Percentiles rank a stretch among this genome's conserved stretches.
Conservation (phyloP, 768 basidiomycete genomes). For the Pleurotus salmoneostramineus region DNA sequence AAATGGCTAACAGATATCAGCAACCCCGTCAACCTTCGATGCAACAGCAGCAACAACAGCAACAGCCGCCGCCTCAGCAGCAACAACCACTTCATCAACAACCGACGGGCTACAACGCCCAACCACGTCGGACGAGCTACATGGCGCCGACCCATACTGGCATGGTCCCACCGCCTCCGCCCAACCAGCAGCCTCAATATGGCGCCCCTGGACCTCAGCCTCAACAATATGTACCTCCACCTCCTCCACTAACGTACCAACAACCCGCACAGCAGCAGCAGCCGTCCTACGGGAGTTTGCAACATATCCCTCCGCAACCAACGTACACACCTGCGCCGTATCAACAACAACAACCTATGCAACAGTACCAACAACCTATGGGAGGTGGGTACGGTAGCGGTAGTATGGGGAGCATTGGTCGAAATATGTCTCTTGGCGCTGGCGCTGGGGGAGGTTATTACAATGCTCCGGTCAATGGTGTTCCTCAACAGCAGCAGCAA, state of each 20-base stretch:
- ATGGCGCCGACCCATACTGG: slow-evolving; percentile 20
- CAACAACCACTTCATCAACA: slow-evolving; percentile 25
- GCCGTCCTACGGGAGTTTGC: slow-evolving; percentile 15
- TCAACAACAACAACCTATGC: slow-evolving; percentile 16
- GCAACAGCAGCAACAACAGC: slow-evolving; percentile 33
- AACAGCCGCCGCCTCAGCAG: slow-evolving; percentile 17
- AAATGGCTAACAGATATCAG: slow-evolving; percentile 62
- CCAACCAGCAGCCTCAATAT: slow-evolving; percentile 27
- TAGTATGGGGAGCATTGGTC: background rate
- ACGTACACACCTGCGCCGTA: slow-evolving; percentile 16
- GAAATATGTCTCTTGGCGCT: slow-evolving; percentile 1
- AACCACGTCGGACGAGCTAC: slow-evolving; percentile 31
- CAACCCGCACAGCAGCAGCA: slow-evolving; percentile 13
- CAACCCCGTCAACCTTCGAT: slow-evolving; percentile 13
- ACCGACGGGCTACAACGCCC: slow-evolving; percentile 20
- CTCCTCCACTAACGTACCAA: slow-evolving; percentile 1
- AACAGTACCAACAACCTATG: background rate
- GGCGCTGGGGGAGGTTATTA: background rate
- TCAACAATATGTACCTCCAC: slow-evolving; percentile 8
- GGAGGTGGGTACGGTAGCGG: background rate
- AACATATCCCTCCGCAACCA: slow-evolving; percentile 12
- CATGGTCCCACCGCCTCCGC: slow-evolving; percentile 26
- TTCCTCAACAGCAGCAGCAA: slow-evolving; percentile 23
- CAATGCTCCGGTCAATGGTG: slow-evolving; percentile 11
- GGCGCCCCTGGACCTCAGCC: slow-evolving; percentile 31